Percentiles rank a stretch among this genome's conserved stretches.
These are phyloP conservation scores for Papiliotrema fonsecae DNA, from an alignment of 1,284 basidiomycete genomes.

Conservation along the genomic window DNA sequence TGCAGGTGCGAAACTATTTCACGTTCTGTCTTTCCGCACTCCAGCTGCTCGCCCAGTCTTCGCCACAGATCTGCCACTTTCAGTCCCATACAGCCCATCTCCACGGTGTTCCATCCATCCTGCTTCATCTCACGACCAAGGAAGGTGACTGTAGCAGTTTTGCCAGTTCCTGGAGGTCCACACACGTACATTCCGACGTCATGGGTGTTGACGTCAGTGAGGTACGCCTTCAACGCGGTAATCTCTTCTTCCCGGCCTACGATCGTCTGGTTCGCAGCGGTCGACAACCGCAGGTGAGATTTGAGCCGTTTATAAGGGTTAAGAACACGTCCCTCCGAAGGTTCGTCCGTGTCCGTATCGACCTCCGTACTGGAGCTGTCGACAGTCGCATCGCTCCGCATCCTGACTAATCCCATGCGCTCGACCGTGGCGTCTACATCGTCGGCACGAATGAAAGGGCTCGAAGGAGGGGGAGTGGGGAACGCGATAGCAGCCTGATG, in stretches of 20 bases:
- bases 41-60: slow-evolving; percentile 28
- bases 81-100: slow-evolving; percentile 46
- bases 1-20: slow-evolving; percentile 25
- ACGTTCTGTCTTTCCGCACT: slow-evolving; percentile 30
- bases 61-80: slow-evolving; percentile 38
- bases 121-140: slow-evolving; percentile 25
- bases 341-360: slow-evolving; percentile 7
- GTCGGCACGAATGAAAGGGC: slow-evolving; percentile 15
- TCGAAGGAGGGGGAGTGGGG: slow-evolving; percentile 35
- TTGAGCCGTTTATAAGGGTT: slow-evolving; percentile 46
- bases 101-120: slow-evolving; percentile 38
- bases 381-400: slow-evolving; percentile 12
- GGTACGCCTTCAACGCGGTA: slow-evolving; percentile 28
- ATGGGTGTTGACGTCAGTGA: slow-evolving; percentile 18
- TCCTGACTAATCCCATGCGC: slow-evolving; percentile 20
- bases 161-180: slow-evolving; percentile 49
- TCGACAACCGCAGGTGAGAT: slow-evolving; percentile 36
- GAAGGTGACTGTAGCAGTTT: slow-evolving; percentile 46
- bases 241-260: slow-evolving; percentile 45
- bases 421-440: slow-evolving; percentile 16
- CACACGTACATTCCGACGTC: slow-evolving; percentile 46
- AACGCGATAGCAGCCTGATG: slow-evolving; percentile 6
- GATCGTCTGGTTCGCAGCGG: slow-evolving; percentile 22
- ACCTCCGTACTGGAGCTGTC: neutral
- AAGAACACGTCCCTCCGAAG: neutral